A percentile compares a stretch with the other conserved stretches of the same genome.
Evolutionary conservation across 495 filamentous ascomycete genomes (phyloP).

Genomic region (Xylaria scruposa): DNA sequence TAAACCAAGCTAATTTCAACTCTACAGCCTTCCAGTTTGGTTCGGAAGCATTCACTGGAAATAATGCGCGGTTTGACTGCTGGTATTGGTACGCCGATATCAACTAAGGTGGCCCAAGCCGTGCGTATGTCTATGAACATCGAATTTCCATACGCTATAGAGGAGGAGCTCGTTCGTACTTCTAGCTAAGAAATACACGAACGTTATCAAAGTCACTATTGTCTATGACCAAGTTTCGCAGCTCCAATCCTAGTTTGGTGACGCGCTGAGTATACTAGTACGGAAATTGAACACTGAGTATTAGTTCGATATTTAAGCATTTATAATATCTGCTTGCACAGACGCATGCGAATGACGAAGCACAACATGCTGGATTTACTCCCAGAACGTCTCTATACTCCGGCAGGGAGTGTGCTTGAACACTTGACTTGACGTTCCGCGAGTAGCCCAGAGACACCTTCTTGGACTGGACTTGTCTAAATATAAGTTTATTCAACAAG

Average conservation of each 20-base stretch:
- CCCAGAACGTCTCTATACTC: not conserved
- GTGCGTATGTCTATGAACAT: not conserved
- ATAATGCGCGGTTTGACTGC: conserved; percentile 14
- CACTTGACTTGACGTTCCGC: not conserved
- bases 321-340: not conserved
- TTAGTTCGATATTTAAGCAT: not conserved
- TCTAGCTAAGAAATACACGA: not conserved
- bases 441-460: not conserved
- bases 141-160: not conserved
- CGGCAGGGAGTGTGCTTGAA: not conserved
- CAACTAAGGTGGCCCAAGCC: conserved; percentile 13
- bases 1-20: not conserved
- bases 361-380: not conserved
- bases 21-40: conserved; percentile 23
- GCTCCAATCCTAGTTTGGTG: not conserved
- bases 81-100: conserved; percentile 23
- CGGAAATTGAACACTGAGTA: not conserved
- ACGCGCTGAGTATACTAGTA: not conserved
- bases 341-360: not conserved
- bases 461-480: not conserved
- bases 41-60: conserved; percentile 19
- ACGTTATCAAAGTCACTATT: not conserved
- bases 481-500: not conserved
- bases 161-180: not conserved
- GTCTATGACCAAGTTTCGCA: not conserved